Percentiles rank a stretch among this genome's conserved stretches.
phyloP scores from a whole-genome alignment of 306 rosid species.

The Dryas alaskensis region DNA sequence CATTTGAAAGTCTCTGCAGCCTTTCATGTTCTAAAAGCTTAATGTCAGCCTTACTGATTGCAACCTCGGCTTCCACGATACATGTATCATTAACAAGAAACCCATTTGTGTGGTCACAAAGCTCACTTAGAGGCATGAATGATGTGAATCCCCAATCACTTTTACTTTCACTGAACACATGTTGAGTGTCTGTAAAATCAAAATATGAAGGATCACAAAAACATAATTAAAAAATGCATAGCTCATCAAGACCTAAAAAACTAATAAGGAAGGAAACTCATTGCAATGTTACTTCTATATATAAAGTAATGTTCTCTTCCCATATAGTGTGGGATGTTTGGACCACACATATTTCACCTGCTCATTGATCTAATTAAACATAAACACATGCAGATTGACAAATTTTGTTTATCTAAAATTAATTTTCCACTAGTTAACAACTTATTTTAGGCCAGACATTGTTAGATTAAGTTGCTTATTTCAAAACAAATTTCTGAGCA shows the following conservation, averaged over 20 bases:
- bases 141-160: slow-evolving; percentile 27
- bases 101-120: neutral
- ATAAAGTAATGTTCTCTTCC: neutral
- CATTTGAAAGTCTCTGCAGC: neutral
- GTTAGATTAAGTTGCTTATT: too few relatives aligned
- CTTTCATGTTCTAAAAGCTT: neutral
- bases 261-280: neutral
- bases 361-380: neutral
- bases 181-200: slow-evolving; percentile 15
- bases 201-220: neutral
- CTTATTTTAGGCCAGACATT: too few relatives aligned
- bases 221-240: neutral
- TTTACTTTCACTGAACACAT: slow-evolving; percentile 6
- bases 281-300: neutral
- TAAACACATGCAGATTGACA: too few relatives aligned
- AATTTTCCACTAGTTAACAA: too few relatives aligned
- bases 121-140: slow-evolving; percentile 24
- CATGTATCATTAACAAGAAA: slow-evolving; percentile 16
- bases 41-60: slow-evolving; percentile 20
- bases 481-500: too few relatives aligned
- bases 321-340: neutral
- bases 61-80: slow-evolving; percentile 25
- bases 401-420: too few relatives aligned
- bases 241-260: neutral
- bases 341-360: neutral